Conservation (phyloP, 192 early-diverging fungal genomes). For the Jimgerdemannia lactiflua region DNA sequence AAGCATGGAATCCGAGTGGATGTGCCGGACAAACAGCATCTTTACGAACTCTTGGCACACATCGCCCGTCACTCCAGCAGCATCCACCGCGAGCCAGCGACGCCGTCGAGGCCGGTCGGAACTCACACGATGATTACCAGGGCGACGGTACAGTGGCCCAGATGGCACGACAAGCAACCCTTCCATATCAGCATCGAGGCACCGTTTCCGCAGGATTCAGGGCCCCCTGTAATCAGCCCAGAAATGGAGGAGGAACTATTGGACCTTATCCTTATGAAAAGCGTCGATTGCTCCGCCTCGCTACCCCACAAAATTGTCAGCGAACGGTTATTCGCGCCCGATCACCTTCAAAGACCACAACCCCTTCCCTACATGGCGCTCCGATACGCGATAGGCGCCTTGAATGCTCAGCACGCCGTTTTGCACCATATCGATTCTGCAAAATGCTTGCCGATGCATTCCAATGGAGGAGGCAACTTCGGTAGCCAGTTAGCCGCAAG, state of each 20-base stretch:
- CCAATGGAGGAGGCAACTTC: not conserved
- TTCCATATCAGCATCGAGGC: not conserved
- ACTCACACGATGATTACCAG: not conserved
- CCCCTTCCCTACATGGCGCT: not conserved
- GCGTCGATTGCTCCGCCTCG: too few relatives aligned
- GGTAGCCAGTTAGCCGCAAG: not conserved
- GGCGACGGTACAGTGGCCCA: not conserved
- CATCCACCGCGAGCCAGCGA: not conserved
- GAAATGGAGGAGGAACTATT: too few relatives aligned
- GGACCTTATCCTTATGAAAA: too few relatives aligned
- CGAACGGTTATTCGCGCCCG: not conserved
- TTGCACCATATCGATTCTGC: not conserved
- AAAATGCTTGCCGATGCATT: not conserved
- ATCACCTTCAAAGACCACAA: not conserved
- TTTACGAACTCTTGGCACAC: not conserved
- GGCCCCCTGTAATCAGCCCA: too few relatives aligned
- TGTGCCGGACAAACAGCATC: not conserved
- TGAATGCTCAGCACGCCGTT: not conserved
- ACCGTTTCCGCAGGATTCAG: not conserved
- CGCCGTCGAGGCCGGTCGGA: not conserved
- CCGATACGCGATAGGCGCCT: not conserved
- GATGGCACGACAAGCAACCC: not conserved
- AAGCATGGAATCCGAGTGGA: too few relatives aligned
- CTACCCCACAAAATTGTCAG: not conserved
- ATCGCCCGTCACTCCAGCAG: not conserved